Conservation (phyloP, 2,329 filamentous ascomycete species). For the Trichoderma endophyticum region DNA sequence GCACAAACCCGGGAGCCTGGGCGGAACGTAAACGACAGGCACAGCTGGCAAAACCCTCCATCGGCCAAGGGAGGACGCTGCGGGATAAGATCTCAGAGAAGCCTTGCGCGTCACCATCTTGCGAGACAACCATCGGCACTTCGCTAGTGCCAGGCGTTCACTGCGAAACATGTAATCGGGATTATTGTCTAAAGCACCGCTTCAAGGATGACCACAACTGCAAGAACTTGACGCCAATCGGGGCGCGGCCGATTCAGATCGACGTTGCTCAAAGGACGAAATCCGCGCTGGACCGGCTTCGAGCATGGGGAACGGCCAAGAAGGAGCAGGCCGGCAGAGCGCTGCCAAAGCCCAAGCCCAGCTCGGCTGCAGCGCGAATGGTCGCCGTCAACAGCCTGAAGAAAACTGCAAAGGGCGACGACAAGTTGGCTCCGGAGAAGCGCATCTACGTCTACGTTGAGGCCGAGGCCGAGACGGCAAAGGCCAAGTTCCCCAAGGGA, state of each 20-base stretch:
- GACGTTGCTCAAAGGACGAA: slow-evolving; percentile 61
- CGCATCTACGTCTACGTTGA: slow-evolving; percentile 89
- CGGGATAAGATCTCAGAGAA: slow-evolving; percentile 57
- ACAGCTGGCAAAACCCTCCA: slow-evolving; percentile 50
- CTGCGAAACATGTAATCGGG: slow-evolving; percentile 67
- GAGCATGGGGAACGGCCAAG: slow-evolving; percentile 76
- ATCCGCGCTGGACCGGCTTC: slow-evolving; percentile 72
- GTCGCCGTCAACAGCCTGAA: slow-evolving; percentile 76
- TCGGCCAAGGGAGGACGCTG: slow-evolving; percentile 53
- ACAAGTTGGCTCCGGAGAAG: slow-evolving; percentile 75
- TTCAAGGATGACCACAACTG: slow-evolving; percentile 82
- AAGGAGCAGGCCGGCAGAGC: slow-evolving; percentile 57
- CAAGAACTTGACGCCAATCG: slow-evolving; percentile 63
- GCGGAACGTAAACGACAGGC: slow-evolving; percentile 55
- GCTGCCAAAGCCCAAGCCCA: slow-evolving; percentile 62
- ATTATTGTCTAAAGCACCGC: slow-evolving; percentile 76
- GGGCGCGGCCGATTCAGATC: slow-evolving; percentile 44
- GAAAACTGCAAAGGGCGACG: slow-evolving; percentile 84
- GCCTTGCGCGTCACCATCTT: slow-evolving; percentile 63
- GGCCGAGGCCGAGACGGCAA: slow-evolving; percentile 81
- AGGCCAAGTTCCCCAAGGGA: slow-evolving; percentile 76
- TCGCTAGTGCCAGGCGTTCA: slow-evolving; percentile 65
- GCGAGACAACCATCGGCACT: slow-evolving; percentile 70
- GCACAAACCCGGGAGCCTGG: slow-evolving; percentile 59
- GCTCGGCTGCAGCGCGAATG: slow-evolving; percentile 60